These are phyloP conservation scores for Colletotrichum australisinense DNA, from an alignment of 2,329 filamentous ascomycete genomes.

Conservation along the genomic window DNA sequence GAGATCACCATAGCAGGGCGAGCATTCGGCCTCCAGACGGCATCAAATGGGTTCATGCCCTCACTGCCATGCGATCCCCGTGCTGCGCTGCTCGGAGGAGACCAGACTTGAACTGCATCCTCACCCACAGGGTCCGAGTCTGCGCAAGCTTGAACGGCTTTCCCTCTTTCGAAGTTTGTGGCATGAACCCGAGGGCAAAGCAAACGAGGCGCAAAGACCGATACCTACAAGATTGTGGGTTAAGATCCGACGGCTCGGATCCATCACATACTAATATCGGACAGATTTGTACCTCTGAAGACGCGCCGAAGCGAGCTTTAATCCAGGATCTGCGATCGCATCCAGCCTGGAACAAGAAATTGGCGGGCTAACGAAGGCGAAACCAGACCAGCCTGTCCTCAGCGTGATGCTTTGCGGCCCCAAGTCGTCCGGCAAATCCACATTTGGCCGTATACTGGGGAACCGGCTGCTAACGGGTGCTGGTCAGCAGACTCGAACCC, in stretches of 20 bases:
- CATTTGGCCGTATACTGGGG: conserved; percentile 73
- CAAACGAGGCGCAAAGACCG: conserved; percentile 36
- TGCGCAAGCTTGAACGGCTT: conserved; percentile 67
- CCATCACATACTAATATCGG: conserved; percentile 39
- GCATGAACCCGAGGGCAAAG: conserved; percentile 56
- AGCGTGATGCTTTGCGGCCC: conserved; percentile 74
- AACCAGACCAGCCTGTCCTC: conserved; percentile 45
- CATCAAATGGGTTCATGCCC: conserved; percentile 71
- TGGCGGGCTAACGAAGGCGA: conserved; percentile 57
- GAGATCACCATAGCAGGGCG: conserved; percentile 73
- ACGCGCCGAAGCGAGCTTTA: conserved; percentile 59
- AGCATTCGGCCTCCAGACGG: conserved; percentile 61
- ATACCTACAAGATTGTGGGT: conserved; percentile 64
- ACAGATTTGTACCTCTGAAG: conserved; percentile 65
- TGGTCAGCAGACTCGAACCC: conserved; percentile 39
- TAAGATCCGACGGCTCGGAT: background rate
- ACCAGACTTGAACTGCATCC: conserved; percentile 67
- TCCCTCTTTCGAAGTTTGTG: conserved; percentile 76
- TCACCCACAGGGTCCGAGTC: conserved; percentile 57
- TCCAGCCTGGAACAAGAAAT: conserved; percentile 70
- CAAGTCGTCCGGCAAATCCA: conserved; percentile 82
- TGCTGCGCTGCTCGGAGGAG: conserved; percentile 66
- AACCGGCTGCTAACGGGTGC: conserved; percentile 73
- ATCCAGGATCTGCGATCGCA: conserved; percentile 68
- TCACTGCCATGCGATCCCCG: conserved; percentile 76